Conservation (phyloP, 1,139 yeast genomes). For the Yamadazyma atlantica region DNA sequence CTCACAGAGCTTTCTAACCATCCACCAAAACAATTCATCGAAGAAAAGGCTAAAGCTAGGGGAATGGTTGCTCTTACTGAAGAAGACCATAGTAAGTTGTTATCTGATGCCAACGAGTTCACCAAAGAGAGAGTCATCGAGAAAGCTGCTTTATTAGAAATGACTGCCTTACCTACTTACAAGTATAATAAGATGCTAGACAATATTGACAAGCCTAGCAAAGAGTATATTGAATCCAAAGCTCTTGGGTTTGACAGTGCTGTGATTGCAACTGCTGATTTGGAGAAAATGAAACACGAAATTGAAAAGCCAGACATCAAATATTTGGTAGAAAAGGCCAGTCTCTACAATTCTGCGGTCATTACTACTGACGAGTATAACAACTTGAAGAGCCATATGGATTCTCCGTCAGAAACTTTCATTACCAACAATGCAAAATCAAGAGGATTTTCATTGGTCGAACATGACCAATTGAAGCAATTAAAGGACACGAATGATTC, state of each 20-base stretch:
- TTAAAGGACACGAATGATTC: conserved; percentile 15
- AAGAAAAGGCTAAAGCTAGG: conserved; percentile 17
- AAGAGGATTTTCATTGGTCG: conserved; percentile 15
- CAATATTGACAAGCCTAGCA: conserved; percentile 21
- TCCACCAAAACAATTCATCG: conserved; percentile 25
- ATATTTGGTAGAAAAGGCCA: conserved; percentile 26
- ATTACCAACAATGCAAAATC: conserved; percentile 14
- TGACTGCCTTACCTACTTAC: conserved; percentile 23
- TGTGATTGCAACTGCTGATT: conserved; percentile 26
- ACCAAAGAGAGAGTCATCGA: conserved; percentile 24
- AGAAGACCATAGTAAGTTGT: conserved; percentile 25
- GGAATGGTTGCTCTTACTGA: conserved; percentile 26
- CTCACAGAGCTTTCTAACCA: conserved; percentile 17
- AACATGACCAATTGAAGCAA: conserved; percentile 10
- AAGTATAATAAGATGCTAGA: conserved; percentile 21
- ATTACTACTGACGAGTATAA: conserved; percentile 22
- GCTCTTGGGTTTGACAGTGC: conserved; percentile 29
- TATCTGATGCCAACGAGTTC: conserved; percentile 27
- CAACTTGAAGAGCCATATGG: conserved; percentile 16
- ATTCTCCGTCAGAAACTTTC: conserved; percentile 20
- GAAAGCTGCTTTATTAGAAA: conserved; percentile 23
- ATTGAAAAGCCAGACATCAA: conserved; percentile 25
- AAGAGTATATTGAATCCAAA: conserved; percentile 30
- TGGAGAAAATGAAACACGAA: conserved; percentile 11
- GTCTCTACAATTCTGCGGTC: conserved; percentile 16